Evolutionary conservation across 306 rosid genomes (phyloP).

Genomic region (Glycine tomentella): DNA sequence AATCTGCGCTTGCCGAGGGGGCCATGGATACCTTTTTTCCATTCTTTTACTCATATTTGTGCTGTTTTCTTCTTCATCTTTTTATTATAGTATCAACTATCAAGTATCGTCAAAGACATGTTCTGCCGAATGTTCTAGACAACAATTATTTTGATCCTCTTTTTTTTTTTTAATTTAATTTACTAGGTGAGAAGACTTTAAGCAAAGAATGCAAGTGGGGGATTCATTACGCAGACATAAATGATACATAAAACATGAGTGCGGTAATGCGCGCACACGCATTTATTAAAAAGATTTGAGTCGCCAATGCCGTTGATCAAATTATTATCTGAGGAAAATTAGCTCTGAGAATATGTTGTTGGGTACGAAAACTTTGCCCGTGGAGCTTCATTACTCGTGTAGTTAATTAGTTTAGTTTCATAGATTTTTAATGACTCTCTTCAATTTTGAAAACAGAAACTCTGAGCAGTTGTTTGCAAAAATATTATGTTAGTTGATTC

Average conservation of each 20-base stretch:
- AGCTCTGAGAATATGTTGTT: neutral
- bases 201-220: conserved; percentile 27
- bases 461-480: neutral
- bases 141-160: conserved; percentile 44
- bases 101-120: conserved; percentile 40
- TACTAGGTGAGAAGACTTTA: conserved; percentile 18
- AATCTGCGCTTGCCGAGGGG: conserved; percentile 43
- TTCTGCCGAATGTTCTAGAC: conserved; percentile 37
- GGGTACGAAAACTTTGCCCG: neutral
- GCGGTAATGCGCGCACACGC: conserved; percentile 4
- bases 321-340: conserved; percentile 7
- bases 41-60: neutral
- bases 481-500: neutral
- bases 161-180: neutral
- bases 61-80: conserved; percentile 34
- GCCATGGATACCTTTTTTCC: neutral
- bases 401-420: neutral
- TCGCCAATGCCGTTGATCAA: conserved; percentile 13
- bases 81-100: neutral
- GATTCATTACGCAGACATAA: conserved; percentile 7
- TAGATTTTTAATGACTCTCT: neutral
- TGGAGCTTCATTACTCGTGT: neutral
- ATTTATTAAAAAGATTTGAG: conserved; percentile 22
- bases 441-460: neutral
- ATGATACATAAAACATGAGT: conserved; percentile 25